A percentile compares a stretch with the other conserved stretches of the same genome.
Evolutionary conservation across 2,329 filamentous ascomycete species (phyloP).

Genomic region (Diaporthe humulicola): DNA sequence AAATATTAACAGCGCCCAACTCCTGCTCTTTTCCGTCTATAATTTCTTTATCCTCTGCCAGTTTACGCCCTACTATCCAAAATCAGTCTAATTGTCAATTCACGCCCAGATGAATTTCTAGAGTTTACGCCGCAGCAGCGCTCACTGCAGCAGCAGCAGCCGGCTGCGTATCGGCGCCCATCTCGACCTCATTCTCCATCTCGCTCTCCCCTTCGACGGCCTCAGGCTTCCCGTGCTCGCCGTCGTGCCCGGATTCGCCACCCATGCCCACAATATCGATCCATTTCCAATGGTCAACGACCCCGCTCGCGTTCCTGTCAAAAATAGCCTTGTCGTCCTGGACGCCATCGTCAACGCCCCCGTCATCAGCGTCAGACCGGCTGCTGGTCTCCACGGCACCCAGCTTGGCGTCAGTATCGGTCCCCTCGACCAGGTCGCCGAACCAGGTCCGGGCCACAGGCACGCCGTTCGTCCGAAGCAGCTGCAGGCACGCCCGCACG

Average conservation of each 20-base stretch:
- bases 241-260: constrained; percentile 43
- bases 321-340: constrained; percentile 66
- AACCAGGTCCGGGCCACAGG: constrained; percentile 63
- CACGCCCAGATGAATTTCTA: too few species aligned
- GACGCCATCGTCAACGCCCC: constrained; percentile 52
- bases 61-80: neutral
- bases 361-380: constrained; percentile 39
- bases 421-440: constrained; percentile 64
- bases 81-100: neutral
- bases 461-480: constrained; percentile 64
- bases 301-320: constrained; percentile 51
- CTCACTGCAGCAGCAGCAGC: neutral
- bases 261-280: constrained; percentile 67
- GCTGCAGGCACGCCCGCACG: constrained; percentile 68
- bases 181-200: constrained; percentile 53
- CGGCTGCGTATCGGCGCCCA: constrained; percentile 31
- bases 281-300: constrained; percentile 64
- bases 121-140: neutral
- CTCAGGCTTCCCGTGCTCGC: constrained; percentile 40
- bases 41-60: neutral
- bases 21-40: constrained; percentile 10
- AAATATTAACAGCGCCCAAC: neutral
- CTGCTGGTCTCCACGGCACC: constrained; percentile 32
- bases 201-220: constrained; percentile 47
- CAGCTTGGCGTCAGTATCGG: constrained; percentile 53